Base-by-base conservation (phyloP, 257 asterid species). In the Salvia miltiorrhiza region DNA sequence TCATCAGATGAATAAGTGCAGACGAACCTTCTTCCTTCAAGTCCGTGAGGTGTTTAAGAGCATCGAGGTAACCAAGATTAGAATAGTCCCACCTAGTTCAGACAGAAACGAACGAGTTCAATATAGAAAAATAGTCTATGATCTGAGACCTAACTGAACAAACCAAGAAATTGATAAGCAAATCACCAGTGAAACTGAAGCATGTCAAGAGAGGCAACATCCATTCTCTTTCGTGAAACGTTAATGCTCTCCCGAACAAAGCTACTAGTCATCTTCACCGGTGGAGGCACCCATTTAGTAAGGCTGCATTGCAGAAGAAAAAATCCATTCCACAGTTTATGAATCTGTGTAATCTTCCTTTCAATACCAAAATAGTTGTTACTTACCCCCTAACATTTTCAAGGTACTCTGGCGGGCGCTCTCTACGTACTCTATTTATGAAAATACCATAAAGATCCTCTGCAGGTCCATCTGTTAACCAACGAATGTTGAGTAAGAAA, bases 251-350 rank as follows among this genome's bases (percentile, higher is more conserved):
- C 82, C 10, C 84, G 78, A 60, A 94, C 99, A 54, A 67, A 91
- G 83, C 83, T 87, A 43, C 92, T 69, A 9, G 97, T 91, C 97
- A 94, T 94, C 93, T 91, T 94, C 74, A 91, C 97, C 0, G 97
- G 97, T 39, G 96, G 96, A 53, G 97, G 99, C 82, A 91, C 99
- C 99, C 99, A 94, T 81, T 94, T 94, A 0, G 97, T 94, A 66
- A 94, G 93, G 44, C 99, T 94, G 89, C 76, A 74, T 26, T 30
- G 21, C 68, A 73, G 21, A 70, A 56, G n/a, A 43, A 69, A 63
- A 59, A 55, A 54, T 55, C 30, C 13, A 14, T n/a, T 57, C 0
- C 10, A 53, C 7, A 40, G 11, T 24, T 23, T 26, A 19, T 9
- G 16, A 24, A 14, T 37, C 45, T 10, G 44, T 5, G 28, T 3